Percentiles rank a stretch among this genome's conserved stretches.
phyloP scores from a whole-genome alignment of 768 basidiomycete species.

The Butyriboletus loyo region DNA sequence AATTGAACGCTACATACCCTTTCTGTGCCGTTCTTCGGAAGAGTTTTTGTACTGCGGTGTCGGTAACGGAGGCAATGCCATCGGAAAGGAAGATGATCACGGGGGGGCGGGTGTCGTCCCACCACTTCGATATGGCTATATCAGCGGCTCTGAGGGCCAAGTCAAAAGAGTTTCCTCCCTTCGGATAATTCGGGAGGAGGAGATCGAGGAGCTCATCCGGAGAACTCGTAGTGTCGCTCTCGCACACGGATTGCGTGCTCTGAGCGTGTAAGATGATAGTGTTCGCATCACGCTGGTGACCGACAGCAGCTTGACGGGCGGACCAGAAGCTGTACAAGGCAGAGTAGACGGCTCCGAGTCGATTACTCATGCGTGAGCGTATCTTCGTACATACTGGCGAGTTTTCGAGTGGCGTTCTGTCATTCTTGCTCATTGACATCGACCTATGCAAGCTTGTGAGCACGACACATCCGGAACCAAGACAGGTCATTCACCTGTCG shows the following conservation, averaged over 20 bases:
- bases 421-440: constrained; percentile 42
- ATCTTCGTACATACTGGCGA: constrained; percentile 37
- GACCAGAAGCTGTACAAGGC: constrained; percentile 53
- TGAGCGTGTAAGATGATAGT: constrained; percentile 49
- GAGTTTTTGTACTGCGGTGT: constrained; percentile 34
- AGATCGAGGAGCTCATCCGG: constrained; percentile 43
- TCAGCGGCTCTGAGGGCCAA: constrained; percentile 39
- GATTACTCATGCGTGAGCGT: constrained; percentile 36
- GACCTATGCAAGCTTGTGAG: constrained; percentile 36
- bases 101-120: constrained; percentile 46
- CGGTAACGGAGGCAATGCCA: constrained; percentile 41
- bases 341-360: constrained; percentile 57
- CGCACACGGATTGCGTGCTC: constrained; percentile 22
- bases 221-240: constrained; percentile 43
- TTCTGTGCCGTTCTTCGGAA: constrained; percentile 36
- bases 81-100: constrained; percentile 59
- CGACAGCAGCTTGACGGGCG: constrained; percentile 41
- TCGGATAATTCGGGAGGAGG: constrained; percentile 34
- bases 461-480: not conserved
- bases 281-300: constrained; percentile 47
- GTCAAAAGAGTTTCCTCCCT: constrained; percentile 43
- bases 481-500: constrained; percentile 8
- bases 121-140: constrained; percentile 37
- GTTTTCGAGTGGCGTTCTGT: constrained; percentile 38
- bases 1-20: constrained; percentile 34